Conservation (phyloP, 495 filamentous ascomycete species). For the Haplographium delicatum region DNA sequence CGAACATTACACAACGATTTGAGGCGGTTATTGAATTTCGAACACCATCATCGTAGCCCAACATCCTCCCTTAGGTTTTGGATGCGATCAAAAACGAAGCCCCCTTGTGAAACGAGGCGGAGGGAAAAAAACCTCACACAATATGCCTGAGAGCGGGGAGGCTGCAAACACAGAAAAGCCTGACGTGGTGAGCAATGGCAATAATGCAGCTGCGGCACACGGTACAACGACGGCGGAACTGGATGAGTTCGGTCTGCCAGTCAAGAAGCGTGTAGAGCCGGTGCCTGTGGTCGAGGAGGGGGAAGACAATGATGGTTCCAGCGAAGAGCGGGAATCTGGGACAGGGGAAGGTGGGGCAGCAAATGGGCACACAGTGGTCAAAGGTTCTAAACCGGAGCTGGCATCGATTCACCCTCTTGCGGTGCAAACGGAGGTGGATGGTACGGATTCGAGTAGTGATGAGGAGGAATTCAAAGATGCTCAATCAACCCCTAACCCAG, state of each 20-base stretch:
- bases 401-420: not conserved
- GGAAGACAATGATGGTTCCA: constrained; percentile 8
- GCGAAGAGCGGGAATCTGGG: constrained; percentile 5
- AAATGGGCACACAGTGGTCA: constrained; percentile 13
- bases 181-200: constrained; percentile 1
- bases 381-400: not conserved
- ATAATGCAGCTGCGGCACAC: not conserved
- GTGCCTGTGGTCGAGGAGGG: constrained; percentile 10
- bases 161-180: constrained; percentile 12
- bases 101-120: not conserved
- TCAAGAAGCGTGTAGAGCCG: constrained; percentile 32
- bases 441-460: constrained; percentile 19
- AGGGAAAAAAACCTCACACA: constrained; percentile 11
- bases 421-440: not conserved
- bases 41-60: not conserved
- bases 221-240: constrained; percentile 33
- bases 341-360: no score
- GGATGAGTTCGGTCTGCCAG: constrained; percentile 54
- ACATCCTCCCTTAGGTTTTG: no score
- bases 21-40: not conserved
- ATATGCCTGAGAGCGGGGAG: constrained; percentile 21
- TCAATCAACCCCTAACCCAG: constrained; percentile 28
- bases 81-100: constrained; percentile 5
- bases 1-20: no score
- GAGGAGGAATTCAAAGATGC: constrained; percentile 39